phyloP scores from a whole-genome alignment of 2,329 filamentous ascomycete species.

The Fusarium scirpi region DNA sequence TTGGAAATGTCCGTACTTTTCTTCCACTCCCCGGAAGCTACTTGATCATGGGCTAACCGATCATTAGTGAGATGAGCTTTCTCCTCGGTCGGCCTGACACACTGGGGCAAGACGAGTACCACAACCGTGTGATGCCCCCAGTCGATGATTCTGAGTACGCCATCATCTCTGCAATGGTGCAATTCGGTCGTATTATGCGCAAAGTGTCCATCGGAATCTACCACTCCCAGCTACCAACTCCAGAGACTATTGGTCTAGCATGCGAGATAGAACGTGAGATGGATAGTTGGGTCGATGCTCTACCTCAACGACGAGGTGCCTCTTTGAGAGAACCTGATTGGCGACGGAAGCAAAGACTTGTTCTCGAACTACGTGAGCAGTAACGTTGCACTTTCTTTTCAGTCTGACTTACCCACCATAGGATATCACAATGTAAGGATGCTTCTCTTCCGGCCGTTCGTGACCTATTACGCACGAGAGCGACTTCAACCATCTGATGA shows the following conservation, averaged over 20 bases:
- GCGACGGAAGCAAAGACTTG: constrained; percentile 13
- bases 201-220: constrained; percentile 4
- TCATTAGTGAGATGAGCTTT: constrained; percentile 7
- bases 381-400: fast-evolving
- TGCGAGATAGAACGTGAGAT: constrained; percentile 3
- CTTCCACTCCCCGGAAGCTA: not conserved
- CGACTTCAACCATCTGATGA: not conserved
- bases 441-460: constrained; percentile 12
- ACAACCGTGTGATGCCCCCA: constrained; percentile 3
- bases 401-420: not conserved
- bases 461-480: not conserved
- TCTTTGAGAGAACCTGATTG: constrained; percentile 17
- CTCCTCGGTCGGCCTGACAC: constrained; percentile 9
- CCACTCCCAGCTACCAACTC: constrained; percentile 1
- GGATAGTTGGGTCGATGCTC: not conserved
- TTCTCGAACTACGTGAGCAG: constrained; percentile 2
- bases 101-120: constrained; percentile 11
- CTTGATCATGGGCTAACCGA: not conserved
- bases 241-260: not conserved
- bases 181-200: constrained; percentile 6
- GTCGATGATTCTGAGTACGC: constrained; percentile 10
- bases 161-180: constrained; percentile 10
- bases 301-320: not conserved
- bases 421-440: constrained; percentile 14
- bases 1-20: constrained; percentile 6